phyloP scores from a whole-genome alignment of 805 yeast genomes.

The Metschnikowia corniflorae region DNA sequence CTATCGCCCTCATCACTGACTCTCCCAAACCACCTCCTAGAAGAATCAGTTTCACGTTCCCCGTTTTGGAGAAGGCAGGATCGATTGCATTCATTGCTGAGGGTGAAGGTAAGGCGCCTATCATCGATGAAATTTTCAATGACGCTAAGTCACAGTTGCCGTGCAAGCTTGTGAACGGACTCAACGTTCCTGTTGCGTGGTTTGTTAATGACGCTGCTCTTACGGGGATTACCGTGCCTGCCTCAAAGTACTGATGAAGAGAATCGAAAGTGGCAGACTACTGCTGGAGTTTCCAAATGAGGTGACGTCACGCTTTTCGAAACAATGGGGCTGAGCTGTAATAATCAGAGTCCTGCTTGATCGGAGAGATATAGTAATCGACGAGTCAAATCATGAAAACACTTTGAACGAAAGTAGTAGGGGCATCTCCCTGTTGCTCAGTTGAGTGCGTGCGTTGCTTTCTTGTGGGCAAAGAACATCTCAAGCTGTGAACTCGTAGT shows the following conservation, averaged over 20 bases:
- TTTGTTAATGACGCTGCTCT: constrained; percentile 81
- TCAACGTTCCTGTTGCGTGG: constrained; percentile 63
- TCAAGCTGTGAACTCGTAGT: no score
- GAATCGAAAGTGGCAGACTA: no score
- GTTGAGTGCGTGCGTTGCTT: no score
- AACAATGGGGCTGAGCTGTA: no score
- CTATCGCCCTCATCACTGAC: constrained; percentile 66
- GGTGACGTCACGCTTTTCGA: no score
- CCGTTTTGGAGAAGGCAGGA: constrained; percentile 54
- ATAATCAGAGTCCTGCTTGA: no score
- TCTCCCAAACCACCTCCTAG: constrained; percentile 94
- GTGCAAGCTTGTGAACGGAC: constrained; percentile 66
- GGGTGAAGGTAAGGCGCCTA: constrained; percentile 77
- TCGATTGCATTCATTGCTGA: constrained; percentile 81
- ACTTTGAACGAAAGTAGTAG: no score
- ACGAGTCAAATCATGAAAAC: no score
- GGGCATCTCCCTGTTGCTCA: no score
- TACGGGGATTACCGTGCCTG: constrained; percentile 49
- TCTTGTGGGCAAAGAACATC: no score
- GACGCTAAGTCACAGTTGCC: constrained; percentile 54
- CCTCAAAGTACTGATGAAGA: constrained; percentile 41
- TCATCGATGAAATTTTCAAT: constrained; percentile 68
- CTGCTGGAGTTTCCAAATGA: no score
- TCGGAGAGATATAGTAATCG: no score
- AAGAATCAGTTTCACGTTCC: constrained; percentile 85